Percentiles rank a stretch among this genome's conserved stretches.
phyloP scores from a whole-genome alignment of 495 filamentous ascomycete genomes.

The Mycothermus thermophilus region DNA sequence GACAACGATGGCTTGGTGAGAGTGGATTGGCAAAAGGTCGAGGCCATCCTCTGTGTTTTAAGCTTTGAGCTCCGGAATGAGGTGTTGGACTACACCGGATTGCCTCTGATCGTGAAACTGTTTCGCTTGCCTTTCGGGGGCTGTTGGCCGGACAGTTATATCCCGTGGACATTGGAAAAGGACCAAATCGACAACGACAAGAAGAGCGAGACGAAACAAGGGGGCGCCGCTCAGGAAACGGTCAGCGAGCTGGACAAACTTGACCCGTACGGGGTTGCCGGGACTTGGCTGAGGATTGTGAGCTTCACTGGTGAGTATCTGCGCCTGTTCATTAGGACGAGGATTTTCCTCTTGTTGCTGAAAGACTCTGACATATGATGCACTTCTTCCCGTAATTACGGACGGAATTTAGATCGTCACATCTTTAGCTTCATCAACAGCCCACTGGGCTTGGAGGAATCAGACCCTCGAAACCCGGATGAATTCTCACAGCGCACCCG shows the following conservation, averaged over 20 bases:
- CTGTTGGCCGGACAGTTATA: conserved; percentile 33
- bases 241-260: conserved; percentile 20
- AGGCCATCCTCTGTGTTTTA: conserved; percentile 51
- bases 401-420: no score
- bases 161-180: conserved; percentile 16
- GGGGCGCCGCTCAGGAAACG: no score
- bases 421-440: no score
- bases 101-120: conserved; percentile 27
- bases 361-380: no score
- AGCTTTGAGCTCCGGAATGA: conserved; percentile 40
- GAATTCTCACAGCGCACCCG: no score
- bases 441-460: no score
- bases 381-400: no score
- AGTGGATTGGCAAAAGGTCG: conserved; percentile 59
- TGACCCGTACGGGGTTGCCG: conserved; percentile 48
- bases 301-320: conserved; percentile 33
- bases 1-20: conserved; percentile 27
- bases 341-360: no score
- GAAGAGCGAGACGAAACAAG: no score
- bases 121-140: conserved; percentile 44
- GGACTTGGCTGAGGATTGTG: conserved; percentile 45
- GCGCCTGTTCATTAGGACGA: no score
- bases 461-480: no score
- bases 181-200: conserved; percentile 2
- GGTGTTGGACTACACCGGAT: conserved; percentile 27